Base-by-base conservation (phyloP, 164 flowering plant genomes). In the Aristolochia californica region DNA sequence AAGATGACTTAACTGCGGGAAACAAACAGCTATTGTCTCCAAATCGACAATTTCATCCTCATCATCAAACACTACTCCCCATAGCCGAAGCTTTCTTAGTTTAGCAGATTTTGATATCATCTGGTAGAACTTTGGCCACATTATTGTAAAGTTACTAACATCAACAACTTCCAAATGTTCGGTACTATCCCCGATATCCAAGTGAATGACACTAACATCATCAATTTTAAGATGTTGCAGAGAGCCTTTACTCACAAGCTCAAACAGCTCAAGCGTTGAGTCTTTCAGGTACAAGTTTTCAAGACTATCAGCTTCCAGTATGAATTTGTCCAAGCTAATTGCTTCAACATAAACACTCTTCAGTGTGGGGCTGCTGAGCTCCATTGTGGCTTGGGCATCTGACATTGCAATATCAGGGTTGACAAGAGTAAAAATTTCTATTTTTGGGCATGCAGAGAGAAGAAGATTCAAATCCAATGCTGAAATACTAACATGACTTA, bases 111-210 rank as follows among this genome's bases (percentile, higher is more conserved):
- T 79, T 30, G 94, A 82, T 68, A 88, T 87, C 85, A 85, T 82
- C 22, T 77, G 86, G 56, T 77, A 82, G 63, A 91, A 85, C 66
- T 80, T 86, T 1, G 85, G 80, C 95, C 93, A 88, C 65, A 75
- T 74, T 53, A 87, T 78, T 18, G 95, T 85, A 74, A 83, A 88
- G 73, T 81, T 85, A 70, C 83, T 86, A 17, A 88, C 74, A 74
- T 91, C 96, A 21, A 91, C 83, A 53, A 80, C 64, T 74, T 88
- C 96, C 57, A 91, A 85, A 73, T 81, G 80, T 51, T 91, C 93
- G 26, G 69, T 51, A 66, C 61, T 71, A 61, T 88, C 98, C 23
- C 95, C 87, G 62, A 88, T 82, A 64, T 91, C 91, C 53, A 91
- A 78, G 72, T 86, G 86, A 43, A 77, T 67, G 25, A 87, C 86